Conservation (phyloP, 768 basidiomycete genomes). For the Harrya chromipes region DNA sequence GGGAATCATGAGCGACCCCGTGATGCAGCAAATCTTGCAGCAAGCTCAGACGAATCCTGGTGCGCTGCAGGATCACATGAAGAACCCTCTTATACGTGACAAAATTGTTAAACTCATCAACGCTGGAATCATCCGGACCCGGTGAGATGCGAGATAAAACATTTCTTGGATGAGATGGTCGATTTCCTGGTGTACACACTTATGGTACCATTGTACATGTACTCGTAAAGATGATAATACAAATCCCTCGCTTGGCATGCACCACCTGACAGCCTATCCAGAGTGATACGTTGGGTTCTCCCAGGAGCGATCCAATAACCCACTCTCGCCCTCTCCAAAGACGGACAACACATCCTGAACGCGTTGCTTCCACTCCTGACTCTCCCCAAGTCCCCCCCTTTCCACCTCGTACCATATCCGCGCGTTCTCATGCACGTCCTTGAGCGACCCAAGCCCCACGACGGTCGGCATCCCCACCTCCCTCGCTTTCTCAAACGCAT, state of each 20-base stretch:
- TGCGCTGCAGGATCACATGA: slow-evolving; percentile 94
- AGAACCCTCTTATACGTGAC: slow-evolving; percentile 74
- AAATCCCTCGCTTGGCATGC: neutral
- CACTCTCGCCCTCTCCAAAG: slow-evolving; percentile 38
- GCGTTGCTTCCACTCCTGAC: slow-evolving; percentile 44
- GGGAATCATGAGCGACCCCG: slow-evolving; percentile 84
- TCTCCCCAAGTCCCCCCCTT: slow-evolving; percentile 32
- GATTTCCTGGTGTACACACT: slow-evolving; percentile 17
- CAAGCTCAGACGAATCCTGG: slow-evolving; percentile 89
- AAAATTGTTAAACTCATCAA: slow-evolving; percentile 91
- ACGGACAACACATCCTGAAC: slow-evolving; percentile 34
- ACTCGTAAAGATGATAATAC: slow-evolving; percentile 24
- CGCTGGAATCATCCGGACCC: slow-evolving; percentile 90
- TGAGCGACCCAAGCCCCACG: slow-evolving; percentile 63
- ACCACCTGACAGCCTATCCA: slow-evolving; percentile 1
- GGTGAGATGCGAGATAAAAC: slow-evolving; percentile 38
- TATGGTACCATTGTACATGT: slow-evolving; percentile 23
- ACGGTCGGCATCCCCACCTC: slow-evolving; percentile 57
- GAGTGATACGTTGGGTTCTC: slow-evolving; percentile 44
- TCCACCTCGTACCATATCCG: slow-evolving; percentile 63
- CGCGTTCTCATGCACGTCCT: slow-evolving; percentile 74
- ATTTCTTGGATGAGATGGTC: slow-evolving; percentile 13
- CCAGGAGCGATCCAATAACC: slow-evolving; percentile 71
- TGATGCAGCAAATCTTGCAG: slow-evolving; percentile 93
- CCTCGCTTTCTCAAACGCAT: slow-evolving; percentile 51